phyloP scores from a whole-genome alignment of 352 stramenopile genomes.

The Globisporangium abappressorium region DNA sequence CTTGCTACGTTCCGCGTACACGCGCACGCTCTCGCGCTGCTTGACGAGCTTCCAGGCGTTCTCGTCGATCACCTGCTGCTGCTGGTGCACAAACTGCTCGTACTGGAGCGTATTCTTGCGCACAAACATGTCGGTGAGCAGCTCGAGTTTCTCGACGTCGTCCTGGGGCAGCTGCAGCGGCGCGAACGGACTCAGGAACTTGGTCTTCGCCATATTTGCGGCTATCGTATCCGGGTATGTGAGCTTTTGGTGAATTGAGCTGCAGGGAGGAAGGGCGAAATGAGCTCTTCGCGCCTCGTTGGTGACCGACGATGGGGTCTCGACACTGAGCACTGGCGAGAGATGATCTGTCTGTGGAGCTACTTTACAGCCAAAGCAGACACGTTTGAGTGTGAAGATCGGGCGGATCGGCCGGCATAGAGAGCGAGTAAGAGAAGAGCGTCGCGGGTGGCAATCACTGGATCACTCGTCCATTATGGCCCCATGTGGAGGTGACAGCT shows the following conservation, averaged over 20 bases:
- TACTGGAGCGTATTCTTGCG: slow-evolving; percentile 26
- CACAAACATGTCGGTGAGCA: slow-evolving; percentile 27
- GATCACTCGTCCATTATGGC: too few relatives aligned
- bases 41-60: slow-evolving; percentile 32
- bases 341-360: too few relatives aligned
- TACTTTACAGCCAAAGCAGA: not conserved
- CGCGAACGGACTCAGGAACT: slow-evolving; percentile 28
- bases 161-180: slow-evolving; percentile 23
- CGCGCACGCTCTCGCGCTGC: slow-evolving; percentile 31
- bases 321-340: too few relatives aligned
- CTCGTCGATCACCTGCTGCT: slow-evolving; percentile 25
- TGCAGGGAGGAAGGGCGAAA: not conserved
- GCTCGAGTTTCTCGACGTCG: slow-evolving; percentile 25
- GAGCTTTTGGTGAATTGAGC: not conserved
- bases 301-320: not conserved
- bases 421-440: not conserved
- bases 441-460: not conserved
- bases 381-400: not conserved
- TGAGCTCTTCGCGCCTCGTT: not conserved
- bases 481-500: not conserved
- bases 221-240: not conserved
- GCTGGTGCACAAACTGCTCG: slow-evolving; percentile 24
- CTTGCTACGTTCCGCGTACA: slow-evolving; percentile 31
- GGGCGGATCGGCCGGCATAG: not conserved
- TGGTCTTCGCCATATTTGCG: slow-evolving; percentile 1